These are phyloP conservation scores for Lipomyces spencermartinsiae DNA, from an alignment of 805 yeast genomes.

Conservation along the genomic window DNA sequence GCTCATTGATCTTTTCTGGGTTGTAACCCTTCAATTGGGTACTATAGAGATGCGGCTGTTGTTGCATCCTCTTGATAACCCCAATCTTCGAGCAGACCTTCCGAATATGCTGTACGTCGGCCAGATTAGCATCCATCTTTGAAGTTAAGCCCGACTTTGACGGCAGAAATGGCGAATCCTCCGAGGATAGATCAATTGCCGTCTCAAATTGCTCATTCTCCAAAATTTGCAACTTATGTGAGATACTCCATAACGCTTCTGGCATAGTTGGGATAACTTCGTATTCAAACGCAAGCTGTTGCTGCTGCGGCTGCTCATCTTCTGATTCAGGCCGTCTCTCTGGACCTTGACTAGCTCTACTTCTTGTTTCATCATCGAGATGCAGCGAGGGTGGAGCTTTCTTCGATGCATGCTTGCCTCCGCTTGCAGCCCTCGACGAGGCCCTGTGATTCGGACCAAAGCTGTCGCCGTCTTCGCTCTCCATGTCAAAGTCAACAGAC, in stretches of 20 bases:
- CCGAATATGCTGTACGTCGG: conserved; percentile 84
- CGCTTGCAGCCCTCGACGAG: conserved; percentile 15
- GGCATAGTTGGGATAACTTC: conserved; percentile 86
- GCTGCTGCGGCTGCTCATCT: not conserved
- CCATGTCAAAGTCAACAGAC: conserved; percentile 35
- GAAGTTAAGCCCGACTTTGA: conserved; percentile 64
- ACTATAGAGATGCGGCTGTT: conserved; percentile 57
- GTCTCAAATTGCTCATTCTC: conserved; percentile 33
- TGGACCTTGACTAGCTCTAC: not conserved
- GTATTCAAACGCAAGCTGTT: conserved; percentile 63
- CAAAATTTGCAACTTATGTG: conserved; percentile 20
- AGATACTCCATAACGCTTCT: conserved; percentile 49
- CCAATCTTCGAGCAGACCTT: conserved; percentile 87
- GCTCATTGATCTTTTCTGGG: conserved; percentile 63
- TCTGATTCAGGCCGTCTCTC: not conserved
- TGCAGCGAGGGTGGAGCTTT: conserved; percentile 14
- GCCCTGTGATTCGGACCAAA: conserved; percentile 14
- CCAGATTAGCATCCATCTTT: conserved; percentile 67
- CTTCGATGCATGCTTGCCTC: conserved; percentile 21
- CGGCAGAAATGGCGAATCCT: conserved; percentile 52
- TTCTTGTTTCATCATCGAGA: not conserved
- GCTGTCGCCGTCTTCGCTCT: conserved; percentile 34
- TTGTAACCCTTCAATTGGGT: conserved; percentile 76
- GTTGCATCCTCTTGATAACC: conserved; percentile 87
- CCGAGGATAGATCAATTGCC: conserved; percentile 42